Base-by-base conservation (phyloP, 2,329 filamentous ascomycete species). In the Fusarium sp. region DNA sequence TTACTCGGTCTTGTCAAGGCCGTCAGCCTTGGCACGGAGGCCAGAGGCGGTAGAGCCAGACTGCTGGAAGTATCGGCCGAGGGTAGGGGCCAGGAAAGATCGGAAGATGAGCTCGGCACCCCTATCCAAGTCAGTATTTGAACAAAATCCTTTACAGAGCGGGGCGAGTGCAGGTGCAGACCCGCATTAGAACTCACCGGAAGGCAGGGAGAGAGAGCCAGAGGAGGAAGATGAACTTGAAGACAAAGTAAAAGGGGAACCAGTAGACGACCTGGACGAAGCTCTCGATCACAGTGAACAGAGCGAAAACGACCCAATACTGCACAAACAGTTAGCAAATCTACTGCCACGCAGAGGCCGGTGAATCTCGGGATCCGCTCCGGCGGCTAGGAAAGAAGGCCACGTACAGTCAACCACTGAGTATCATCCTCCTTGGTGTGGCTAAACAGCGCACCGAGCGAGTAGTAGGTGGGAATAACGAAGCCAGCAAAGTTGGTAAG, bases 241-340 rank as follows among this genome's bases (percentile, higher is more conserved):
- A 98, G 80, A 94, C 95, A 85, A 93, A 99, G 92, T 99, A 99
- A 87, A 99, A 99, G 79, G 96, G 92, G 86, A 97, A 93, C 93
- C 93, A 97, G 88, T 96, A 96, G 70, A 95, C 92, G 70, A 93
- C 92, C 83, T 88, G 94, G 78, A 97, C 83, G 67, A 92, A 87
- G 81, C 92, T 94, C 87, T 97, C 93, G 75, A 93, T 79, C 51
- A 96, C 92, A 68, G 91, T 94, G 82, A 96, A 89, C 83, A 93
- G 91, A 58, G 92, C 85, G 78, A 93, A 96, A 68, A 93, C 91
- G 64, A 97, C 92, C 93, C 93, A 97, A 86, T 97, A 97, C 90
- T 93, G 53, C 18, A 42, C 28, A 41, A 43, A 68, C 13, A 56
- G 75, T 85, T 78, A 85, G 82, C 72, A 56, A 64, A 20, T 25